Evolutionary conservation across 768 basidiomycete species (phyloP), one percentile per base, ranked within the genome.

Genomic region (Fistulinella prunicolor): DNA sequence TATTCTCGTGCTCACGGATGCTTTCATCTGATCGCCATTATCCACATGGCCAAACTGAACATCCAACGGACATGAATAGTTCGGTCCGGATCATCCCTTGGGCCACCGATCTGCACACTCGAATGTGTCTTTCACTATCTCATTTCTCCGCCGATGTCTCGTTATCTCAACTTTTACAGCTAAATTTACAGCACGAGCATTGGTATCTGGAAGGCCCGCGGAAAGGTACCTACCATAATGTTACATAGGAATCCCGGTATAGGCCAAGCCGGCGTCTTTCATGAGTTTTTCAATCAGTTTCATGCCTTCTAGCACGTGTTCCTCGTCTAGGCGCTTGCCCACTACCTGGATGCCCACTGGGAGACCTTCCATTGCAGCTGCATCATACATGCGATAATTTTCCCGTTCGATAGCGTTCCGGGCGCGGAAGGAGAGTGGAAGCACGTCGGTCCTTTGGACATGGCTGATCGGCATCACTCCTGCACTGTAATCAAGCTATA

Each of bases 231-330:
- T 16, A 6, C 7, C 12, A 28, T 28, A 28, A 6, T 6, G 1
- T 47, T 17, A 60, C 54, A 65, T 4, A 14, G 60, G 43, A n/a
- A 68, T 54, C 30, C 55, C 64, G 17, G 49, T 36, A 50, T 67
- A 70, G 2, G 39, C 44, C 48, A 55, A 23, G 9, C 63, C 61
- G 3, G 56, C 58, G 6, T 47, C 46, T 37, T 50, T 58, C 56
- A 66, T 53, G 12, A 64, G 38, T n/a, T 42, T 46, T 24, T 70
- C 62, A 19, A 78, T 63, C 40, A 75, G 47, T 46, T 70, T 66
- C 68, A 78, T 77, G 3, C 74, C 73, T 49, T 70, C 70, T 32
- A 79, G 46, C 2, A 74, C 75, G 20, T 70, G 71, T 59, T 79
- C 78, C 56, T 79, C 78, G 46, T 76, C 70, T 6, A 74, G 60